Evolutionary conservation across 495 filamentous ascomycete genomes (phyloP).

Genomic region (Penicillium paxilli): DNA sequence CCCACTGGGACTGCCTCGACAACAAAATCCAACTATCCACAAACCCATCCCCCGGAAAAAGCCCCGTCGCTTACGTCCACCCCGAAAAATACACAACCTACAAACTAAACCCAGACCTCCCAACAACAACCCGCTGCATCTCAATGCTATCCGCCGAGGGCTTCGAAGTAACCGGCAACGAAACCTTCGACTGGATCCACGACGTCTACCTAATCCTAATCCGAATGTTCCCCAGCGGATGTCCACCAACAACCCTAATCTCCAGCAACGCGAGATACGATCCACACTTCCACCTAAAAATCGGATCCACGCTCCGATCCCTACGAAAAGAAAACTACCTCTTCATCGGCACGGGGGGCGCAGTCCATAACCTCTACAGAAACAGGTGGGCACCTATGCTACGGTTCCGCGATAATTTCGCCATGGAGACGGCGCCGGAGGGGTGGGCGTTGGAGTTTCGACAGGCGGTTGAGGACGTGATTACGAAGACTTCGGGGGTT

Average conservation of each 20-base stretch:
- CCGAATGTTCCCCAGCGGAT: conserved; percentile 58
- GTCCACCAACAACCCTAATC: conserved; percentile 59
- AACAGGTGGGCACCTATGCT: conserved; percentile 64
- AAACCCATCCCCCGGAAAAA: conserved; percentile 55
- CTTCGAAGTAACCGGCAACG: conserved; percentile 50
- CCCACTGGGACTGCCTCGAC: conserved; percentile 56
- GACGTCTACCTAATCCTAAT: conserved; percentile 64
- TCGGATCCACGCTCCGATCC: conserved; percentile 51
- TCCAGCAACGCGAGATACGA: conserved; percentile 59
- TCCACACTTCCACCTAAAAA: conserved; percentile 58
- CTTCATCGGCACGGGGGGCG: conserved; percentile 60
- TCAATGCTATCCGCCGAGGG: conserved; percentile 41
- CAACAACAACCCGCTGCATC: conserved; percentile 45
- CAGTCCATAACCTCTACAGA: conserved; percentile 64
- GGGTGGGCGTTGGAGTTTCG: conserved; percentile 58
- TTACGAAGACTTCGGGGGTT: conserved; percentile 49
- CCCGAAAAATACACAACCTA: conserved; percentile 59
- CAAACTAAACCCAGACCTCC: conserved; percentile 54
- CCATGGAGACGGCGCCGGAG: conserved; percentile 54
- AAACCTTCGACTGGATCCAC: conserved; percentile 63
- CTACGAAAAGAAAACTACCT: conserved; percentile 52
- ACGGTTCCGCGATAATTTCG: conserved; percentile 59
- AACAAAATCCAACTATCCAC: conserved; percentile 54
- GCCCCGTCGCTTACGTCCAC: conserved; percentile 59
- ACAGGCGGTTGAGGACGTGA: conserved; percentile 57